These are phyloP conservation scores for Pseudogymnoascus destructans DNA, from an alignment of 2,329 filamentous ascomycete genomes.

Conservation along the genomic window DNA sequence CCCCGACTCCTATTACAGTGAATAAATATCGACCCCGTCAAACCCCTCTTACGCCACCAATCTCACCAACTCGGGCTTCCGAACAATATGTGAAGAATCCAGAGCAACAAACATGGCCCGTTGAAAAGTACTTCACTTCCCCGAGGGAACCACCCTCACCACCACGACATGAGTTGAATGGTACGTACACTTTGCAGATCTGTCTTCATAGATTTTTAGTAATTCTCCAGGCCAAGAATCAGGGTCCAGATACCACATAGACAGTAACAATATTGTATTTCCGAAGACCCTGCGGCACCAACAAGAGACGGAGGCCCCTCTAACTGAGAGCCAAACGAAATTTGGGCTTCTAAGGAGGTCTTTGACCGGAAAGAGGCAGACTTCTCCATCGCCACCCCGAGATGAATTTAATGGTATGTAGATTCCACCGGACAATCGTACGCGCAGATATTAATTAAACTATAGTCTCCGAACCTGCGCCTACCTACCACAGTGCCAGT, in stretches of 20 bases:
- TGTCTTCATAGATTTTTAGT: not conserved
- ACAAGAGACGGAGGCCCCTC: not conserved
- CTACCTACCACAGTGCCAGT: not conserved
- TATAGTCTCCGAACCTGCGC: not conserved
- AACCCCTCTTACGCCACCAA: slow-evolving; percentile 6
- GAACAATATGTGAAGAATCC: not conserved
- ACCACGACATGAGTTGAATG: not conserved
- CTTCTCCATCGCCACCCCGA: slow-evolving; percentile 1
- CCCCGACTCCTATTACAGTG: not conserved
- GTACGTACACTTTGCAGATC: not conserved
- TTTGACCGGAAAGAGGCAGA: not conserved
- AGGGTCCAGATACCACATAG: not conserved
- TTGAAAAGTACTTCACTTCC: not conserved
- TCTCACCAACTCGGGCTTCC: slow-evolving; percentile 2
- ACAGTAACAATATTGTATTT: not conserved
- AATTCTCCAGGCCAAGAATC: not conserved
- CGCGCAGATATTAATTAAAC: not conserved
- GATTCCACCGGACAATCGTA: not conserved
- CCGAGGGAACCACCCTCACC: not conserved
- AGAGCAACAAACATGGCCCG: not conserved
- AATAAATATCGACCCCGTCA: not conserved
- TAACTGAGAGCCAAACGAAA: not conserved
- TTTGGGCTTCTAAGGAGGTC: not conserved
- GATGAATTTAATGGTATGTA: not conserved
- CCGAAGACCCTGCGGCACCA: slow-evolving; percentile 1